Evolutionary conservation across 192 early-diverging fungal genomes (phyloP), one percentile per base, ranked within the genome.

Genomic region (Linderina pennispora): DNA sequence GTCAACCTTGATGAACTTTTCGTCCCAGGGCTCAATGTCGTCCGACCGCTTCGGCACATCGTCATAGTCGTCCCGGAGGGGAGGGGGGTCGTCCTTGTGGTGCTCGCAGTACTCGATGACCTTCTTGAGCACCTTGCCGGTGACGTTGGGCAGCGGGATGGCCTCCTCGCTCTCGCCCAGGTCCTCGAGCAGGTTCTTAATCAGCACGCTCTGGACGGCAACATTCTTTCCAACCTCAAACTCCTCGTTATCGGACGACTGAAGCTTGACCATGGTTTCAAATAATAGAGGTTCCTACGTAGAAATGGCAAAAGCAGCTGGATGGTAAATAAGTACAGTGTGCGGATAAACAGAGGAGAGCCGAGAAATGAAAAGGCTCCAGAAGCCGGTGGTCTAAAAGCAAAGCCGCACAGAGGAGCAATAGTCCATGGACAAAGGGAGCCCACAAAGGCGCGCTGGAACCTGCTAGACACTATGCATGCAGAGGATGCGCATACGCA

Each of bases 101-200:
- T 89, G 80, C 45, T 76, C 78, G 50, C 85, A 88, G 79, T 86
- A 92, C 62, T 89, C 85, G 37, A 92, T 84, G 14, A 92, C 77
- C 79, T 89, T 88, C 21, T 74, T 76, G 43, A 92, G 70, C n/a
- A 90, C 79, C 36, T 74, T 75, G 42, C 64, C 65, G 3, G 74
- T 80, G 17, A 92, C 88, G 43, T 90, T 90, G 20, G 86, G 85
- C 35, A 92, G 67, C 10, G 87, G 86, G 31, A 92, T 90, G 31
- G 80, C 64, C 19, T 75, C 69, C 33, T 82, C 77, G 16, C 50
- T 73, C 52, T 86, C 80, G 20, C 82, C 85, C 32, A 86, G 65
- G 48, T 88, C 86, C 61, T 86, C 87, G 21, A 90, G 65, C 80
- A 90, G 77, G 65, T 88, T 89, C 53, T 81, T 85, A 65, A 92